Evolutionary conservation across 768 basidiomycete species (phyloP).

Genomic region (Kwoniella sp.): DNA sequence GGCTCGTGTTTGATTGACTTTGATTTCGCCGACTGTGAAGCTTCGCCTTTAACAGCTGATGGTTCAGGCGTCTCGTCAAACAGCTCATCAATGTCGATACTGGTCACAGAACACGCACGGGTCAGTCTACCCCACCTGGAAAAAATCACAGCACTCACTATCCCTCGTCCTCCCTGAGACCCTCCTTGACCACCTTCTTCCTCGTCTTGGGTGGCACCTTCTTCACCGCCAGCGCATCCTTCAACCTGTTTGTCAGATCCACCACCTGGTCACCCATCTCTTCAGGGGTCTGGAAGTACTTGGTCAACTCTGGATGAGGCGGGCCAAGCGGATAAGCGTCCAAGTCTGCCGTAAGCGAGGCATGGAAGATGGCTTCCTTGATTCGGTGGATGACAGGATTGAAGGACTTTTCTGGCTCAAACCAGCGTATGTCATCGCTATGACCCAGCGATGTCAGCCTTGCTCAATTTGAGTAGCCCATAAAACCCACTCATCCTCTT

Average conservation of each 20-base stretch:
- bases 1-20: slow-evolving; percentile 17
- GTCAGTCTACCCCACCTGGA: not conserved
- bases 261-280: slow-evolving; percentile 62
- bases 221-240: slow-evolving; percentile 68
- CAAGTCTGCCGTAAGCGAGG: slow-evolving; percentile 72
- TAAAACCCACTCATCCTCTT: slow-evolving; percentile 14
- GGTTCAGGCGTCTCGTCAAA: slow-evolving; percentile 54
- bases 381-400: slow-evolving; percentile 86
- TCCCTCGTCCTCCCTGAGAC: slow-evolving; percentile 53
- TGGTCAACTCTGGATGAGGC: slow-evolving; percentile 76
- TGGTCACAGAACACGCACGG: slow-evolving; percentile 10
- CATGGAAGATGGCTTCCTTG: slow-evolving; percentile 90
- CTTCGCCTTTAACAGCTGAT: slow-evolving; percentile 15
- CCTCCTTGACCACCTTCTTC: slow-evolving; percentile 51
- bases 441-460: not conserved
- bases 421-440: slow-evolving; percentile 59
- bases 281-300: slow-evolving; percentile 76
- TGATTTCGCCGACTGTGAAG: not conserved
- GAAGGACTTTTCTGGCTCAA: slow-evolving; percentile 67
- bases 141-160: slow-evolving; percentile 24
- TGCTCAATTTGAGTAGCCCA: not conserved
- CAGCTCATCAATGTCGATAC: slow-evolving; percentile 45
- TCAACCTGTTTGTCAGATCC: slow-evolving; percentile 60
- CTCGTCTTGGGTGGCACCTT: slow-evolving; percentile 62
- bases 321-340: slow-evolving; percentile 69